Evolutionary conservation across 2,329 filamentous ascomycete species (phyloP).

Genomic region (Trichophyton benhamiae): DNA sequence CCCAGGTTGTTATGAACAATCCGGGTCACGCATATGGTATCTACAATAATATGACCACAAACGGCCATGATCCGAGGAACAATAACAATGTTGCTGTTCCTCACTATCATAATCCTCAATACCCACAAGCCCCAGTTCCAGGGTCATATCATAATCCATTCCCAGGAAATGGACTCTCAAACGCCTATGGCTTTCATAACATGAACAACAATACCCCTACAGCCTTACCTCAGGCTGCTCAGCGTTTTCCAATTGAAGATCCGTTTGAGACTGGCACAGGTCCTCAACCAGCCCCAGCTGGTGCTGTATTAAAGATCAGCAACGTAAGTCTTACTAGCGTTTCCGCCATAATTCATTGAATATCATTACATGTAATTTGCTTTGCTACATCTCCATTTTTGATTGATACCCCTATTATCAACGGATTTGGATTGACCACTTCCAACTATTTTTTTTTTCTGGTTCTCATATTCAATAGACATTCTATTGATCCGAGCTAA

Average conservation of each 20-base stretch:
- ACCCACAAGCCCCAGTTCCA: not conserved
- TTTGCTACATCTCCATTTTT: not conserved
- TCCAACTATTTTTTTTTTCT: not conserved
- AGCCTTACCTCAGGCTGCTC: not conserved
- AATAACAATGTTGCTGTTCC: not conserved
- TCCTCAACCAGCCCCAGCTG: constrained; percentile 14
- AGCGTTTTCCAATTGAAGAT: constrained; percentile 14
- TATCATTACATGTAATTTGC: not conserved
- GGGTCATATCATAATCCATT: not conserved
- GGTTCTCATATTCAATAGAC: not conserved
- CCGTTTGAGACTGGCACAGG: constrained; percentile 21
- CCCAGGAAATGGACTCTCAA: not conserved
- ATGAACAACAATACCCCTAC: not conserved
- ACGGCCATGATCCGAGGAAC: not conserved
- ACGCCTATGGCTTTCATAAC: not conserved
- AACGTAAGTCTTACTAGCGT: constrained; percentile 21
- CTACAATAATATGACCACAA: not conserved
- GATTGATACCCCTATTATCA: too few species aligned
- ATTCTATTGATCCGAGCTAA: not conserved
- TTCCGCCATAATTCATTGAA: not conserved
- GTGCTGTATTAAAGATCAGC: constrained; percentile 26
- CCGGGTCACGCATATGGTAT: not conserved
- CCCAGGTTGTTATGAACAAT: not conserved
- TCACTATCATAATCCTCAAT: not conserved
- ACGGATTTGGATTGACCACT: not conserved